Conservation (phyloP, 129 eudicot species). For the Flaveria brownii region DNA sequence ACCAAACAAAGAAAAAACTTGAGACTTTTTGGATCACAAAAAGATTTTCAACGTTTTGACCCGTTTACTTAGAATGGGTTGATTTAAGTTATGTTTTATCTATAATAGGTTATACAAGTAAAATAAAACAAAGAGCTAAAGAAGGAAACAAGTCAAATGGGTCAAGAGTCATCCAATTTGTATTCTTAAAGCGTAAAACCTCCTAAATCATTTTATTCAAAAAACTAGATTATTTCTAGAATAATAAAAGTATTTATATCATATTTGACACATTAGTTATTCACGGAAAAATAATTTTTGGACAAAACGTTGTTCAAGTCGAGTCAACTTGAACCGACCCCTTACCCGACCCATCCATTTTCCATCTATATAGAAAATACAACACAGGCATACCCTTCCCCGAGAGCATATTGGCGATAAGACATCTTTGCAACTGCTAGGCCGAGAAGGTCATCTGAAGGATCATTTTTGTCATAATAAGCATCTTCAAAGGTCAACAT, state of each 20-base stretch:
- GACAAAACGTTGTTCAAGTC: not conserved
- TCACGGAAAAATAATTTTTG: not conserved
- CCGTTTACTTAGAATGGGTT: not conserved
- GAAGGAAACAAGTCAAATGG: conserved; percentile 2
- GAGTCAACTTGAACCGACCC: not conserved
- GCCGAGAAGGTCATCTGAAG: conserved; percentile 66
- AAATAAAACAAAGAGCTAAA: not conserved
- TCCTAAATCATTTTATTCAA: not conserved
- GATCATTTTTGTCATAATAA: conserved; percentile 57
- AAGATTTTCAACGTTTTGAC: too few relatives aligned
- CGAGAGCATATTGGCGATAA: conserved; percentile 70
- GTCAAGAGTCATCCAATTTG: not conserved
- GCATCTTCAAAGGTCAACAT: conserved; percentile 89
- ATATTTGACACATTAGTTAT: not conserved
- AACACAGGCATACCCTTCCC: conserved; percentile 77
- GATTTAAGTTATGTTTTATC: not conserved
- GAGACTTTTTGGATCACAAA: not conserved
- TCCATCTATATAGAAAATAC: conserved; percentile 7
- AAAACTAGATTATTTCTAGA: not conserved
- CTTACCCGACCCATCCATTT: not conserved
- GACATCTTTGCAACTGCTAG: conserved; percentile 93
- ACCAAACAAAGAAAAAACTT: conserved; percentile 20
- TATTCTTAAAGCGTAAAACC: not conserved
- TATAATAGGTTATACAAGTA: not conserved
- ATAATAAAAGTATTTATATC: not conserved